Evolutionary conservation across 2,329 filamentous ascomycete genomes (phyloP).

Genomic region (Botryotinia calthae): DNA sequence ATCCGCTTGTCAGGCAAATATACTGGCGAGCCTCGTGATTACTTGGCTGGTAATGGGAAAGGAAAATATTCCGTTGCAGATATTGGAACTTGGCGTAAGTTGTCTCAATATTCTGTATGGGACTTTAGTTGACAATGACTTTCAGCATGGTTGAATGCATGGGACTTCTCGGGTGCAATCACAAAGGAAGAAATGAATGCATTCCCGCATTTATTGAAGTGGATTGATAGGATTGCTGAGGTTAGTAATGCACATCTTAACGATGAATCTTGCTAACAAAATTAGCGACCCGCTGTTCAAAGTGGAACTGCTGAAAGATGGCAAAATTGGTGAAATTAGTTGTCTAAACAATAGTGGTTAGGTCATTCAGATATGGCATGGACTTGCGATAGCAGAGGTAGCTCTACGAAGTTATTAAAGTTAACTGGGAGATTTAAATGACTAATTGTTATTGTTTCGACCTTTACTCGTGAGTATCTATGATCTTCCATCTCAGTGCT

Average conservation of each 20-base stretch:
- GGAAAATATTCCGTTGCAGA: slow-evolving; percentile 55
- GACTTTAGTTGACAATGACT: not conserved
- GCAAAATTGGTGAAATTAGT: slow-evolving; percentile 9
- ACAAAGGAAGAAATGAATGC: slow-evolving; percentile 47
- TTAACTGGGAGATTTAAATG: not conserved
- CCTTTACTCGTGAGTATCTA: not conserved
- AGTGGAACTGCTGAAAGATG: slow-evolving; percentile 35
- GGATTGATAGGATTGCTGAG: slow-evolving; percentile 51
- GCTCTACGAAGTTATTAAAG: not conserved
- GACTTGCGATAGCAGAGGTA: not conserved
- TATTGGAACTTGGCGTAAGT: slow-evolving; percentile 47
- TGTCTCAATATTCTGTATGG: not conserved
- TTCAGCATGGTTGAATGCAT: slow-evolving; percentile 46
- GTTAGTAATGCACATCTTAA: not conserved
- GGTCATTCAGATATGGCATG: not conserved
- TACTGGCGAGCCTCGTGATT: slow-evolving; percentile 48
- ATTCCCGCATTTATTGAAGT: slow-evolving; percentile 52
- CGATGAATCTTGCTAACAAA: not conserved
- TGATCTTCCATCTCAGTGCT: not conserved
- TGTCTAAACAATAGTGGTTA: not conserved
- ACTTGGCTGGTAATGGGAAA: slow-evolving; percentile 51
- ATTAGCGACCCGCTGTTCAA: slow-evolving; percentile 25
- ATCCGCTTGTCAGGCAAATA: slow-evolving; percentile 53
- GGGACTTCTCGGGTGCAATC: slow-evolving; percentile 43
- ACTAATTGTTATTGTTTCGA: not conserved